Percentiles rank a stretch among this genome's conserved stretches.
Evolutionary conservation across 257 asterid genomes (phyloP).

Genomic region (Leonotis leonurus): DNA sequence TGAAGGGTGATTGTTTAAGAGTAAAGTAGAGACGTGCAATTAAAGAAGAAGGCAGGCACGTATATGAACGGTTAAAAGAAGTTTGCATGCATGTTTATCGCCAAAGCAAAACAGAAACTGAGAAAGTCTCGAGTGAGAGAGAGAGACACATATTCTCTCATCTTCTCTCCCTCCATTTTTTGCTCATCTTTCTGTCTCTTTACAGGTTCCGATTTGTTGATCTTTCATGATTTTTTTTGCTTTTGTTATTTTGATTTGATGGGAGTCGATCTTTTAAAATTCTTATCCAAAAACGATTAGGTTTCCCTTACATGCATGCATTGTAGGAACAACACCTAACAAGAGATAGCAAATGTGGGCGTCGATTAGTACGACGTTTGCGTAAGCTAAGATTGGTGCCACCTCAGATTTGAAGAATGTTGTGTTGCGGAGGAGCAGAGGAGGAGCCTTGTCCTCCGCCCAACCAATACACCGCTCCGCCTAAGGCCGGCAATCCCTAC

Average conservation of each 20-base stretch:
- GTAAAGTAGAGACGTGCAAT: constrained; percentile 29
- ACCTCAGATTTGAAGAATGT: constrained; percentile 33
- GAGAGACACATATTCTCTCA: constrained; percentile 14
- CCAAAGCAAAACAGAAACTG: constrained; percentile 6
- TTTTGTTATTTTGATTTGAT: background rate
- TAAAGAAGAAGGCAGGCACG: constrained; percentile 37
- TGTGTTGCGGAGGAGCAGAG: constrained; percentile 92
- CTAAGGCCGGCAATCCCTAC: constrained; percentile 64
- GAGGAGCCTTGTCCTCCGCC: constrained; percentile 73
- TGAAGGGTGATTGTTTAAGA: background rate
- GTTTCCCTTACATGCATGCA: too few species aligned
- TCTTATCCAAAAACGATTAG: too few species aligned
- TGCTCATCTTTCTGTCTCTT: constrained; percentile 21
- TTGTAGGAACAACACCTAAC: too few species aligned
- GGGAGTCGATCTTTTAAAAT: too few species aligned
- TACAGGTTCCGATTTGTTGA: too few species aligned
- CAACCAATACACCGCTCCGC: constrained; percentile 61
- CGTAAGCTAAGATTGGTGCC: constrained; percentile 9
- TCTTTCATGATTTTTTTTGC: background rate
- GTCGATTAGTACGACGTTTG: too few species aligned
- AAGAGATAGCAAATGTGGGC: constrained; percentile 15
- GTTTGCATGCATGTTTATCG: constrained; percentile 36
- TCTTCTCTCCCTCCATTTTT: constrained; percentile 22
- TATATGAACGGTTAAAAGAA: constrained; percentile 31
- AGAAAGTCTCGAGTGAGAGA: constrained; percentile 10